phyloP scores from a whole-genome alignment of 2,329 filamentous ascomycete genomes.

The Teratosphaeria gauchensis region DNA sequence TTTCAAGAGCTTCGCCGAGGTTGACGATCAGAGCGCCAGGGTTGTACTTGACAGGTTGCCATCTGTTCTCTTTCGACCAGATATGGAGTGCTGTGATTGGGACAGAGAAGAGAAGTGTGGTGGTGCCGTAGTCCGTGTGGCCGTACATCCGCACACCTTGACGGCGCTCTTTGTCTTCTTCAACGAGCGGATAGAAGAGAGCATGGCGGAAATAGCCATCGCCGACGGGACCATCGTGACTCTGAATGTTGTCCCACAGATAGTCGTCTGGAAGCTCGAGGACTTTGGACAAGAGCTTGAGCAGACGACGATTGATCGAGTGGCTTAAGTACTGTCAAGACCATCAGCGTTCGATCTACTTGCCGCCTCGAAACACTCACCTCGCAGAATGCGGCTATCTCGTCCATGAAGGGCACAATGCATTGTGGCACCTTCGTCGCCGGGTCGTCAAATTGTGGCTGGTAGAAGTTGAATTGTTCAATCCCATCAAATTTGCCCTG shows the following conservation, averaged over 20 bases:
- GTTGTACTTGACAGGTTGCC: constrained; percentile 30
- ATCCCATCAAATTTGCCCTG: constrained; percentile 36
- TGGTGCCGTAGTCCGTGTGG: constrained; percentile 32
- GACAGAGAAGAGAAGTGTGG: constrained; percentile 34
- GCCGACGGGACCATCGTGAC: constrained; percentile 33
- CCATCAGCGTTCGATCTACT: not conserved
- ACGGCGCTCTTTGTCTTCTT: not conserved
- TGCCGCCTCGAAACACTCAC: not conserved
- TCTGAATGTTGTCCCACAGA: constrained; percentile 35
- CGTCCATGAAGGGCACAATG: constrained; percentile 41
- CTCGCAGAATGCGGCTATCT: constrained; percentile 35
- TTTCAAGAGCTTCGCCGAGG: constrained; percentile 29
- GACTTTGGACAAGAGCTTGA: constrained; percentile 33
- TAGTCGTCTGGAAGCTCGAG: constrained; percentile 37
- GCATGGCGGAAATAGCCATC: constrained; percentile 38
- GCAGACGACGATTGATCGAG: constrained; percentile 35
- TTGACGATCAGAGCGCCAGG: constrained; percentile 31
- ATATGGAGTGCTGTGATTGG: constrained; percentile 30
- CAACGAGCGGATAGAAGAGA: constrained; percentile 13
- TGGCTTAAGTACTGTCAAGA: constrained; percentile 36
- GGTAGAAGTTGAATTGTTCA: constrained; percentile 48
- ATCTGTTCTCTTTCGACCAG: constrained; percentile 25
- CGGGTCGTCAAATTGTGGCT: constrained; percentile 34
- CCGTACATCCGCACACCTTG: constrained; percentile 10
- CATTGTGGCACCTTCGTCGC: constrained; percentile 37